phyloP scores from a whole-genome alignment of 2,329 filamentous ascomycete genomes.

The Beauveria sp. region DNA sequence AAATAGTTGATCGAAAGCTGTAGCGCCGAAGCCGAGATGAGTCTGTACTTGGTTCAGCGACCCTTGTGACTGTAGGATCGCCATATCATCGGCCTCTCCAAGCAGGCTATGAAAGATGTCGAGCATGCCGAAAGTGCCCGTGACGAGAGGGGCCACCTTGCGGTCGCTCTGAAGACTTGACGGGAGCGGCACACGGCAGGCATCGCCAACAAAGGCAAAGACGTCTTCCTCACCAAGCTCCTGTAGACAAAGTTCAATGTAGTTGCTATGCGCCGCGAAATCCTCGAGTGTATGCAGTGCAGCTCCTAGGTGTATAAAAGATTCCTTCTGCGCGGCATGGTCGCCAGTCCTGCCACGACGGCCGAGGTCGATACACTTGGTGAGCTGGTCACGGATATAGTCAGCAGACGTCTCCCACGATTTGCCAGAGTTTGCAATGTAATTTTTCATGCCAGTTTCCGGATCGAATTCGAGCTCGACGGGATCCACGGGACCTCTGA shows the following conservation, averaged over 20 bases:
- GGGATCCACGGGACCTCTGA: conserved; percentile 65
- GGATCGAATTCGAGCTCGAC: conserved; percentile 66
- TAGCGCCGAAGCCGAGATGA: conserved; percentile 55
- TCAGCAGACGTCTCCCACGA: conserved; percentile 80
- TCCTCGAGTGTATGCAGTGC: conserved; percentile 67
- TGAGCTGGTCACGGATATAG: conserved; percentile 65
- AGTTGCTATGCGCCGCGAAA: conserved; percentile 61
- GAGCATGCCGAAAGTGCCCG: conserved; percentile 44
- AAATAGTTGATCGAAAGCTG: conserved; percentile 24
- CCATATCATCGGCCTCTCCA: conserved; percentile 60
- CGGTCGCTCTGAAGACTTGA: conserved; percentile 36
- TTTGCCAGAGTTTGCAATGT: conserved; percentile 71
- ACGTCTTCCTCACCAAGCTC: conserved; percentile 62
- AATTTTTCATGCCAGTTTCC: conserved; percentile 87
- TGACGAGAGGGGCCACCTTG: conserved; percentile 62
- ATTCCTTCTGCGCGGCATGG: conserved; percentile 49
- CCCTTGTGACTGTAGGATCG: conserved; percentile 37
- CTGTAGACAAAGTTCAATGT: conserved; percentile 62
- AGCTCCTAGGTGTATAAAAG: conserved; percentile 62
- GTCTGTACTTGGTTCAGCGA: conserved; percentile 66
- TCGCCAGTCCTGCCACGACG: conserved; percentile 60
- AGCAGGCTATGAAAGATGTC: conserved; percentile 64
- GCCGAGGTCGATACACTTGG: conserved; percentile 62
- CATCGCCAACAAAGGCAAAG: conserved; percentile 40
- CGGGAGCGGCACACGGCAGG: conserved; percentile 37